phyloP scores from a whole-genome alignment of 176 grass and related monocot genomes.

The Oryza officinalis region DNA sequence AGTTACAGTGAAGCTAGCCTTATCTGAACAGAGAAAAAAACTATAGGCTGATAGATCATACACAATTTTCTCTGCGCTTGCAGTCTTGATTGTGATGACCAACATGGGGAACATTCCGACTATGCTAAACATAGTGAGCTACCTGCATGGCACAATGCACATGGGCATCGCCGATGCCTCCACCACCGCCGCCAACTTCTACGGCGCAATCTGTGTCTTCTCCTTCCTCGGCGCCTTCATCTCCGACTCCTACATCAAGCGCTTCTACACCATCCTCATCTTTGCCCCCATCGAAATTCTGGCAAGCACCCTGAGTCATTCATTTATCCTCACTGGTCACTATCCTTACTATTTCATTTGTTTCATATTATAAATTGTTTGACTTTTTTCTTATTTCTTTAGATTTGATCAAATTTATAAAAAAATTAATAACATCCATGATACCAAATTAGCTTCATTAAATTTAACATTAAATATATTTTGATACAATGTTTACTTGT shows the following conservation, averaged over 20 bases:
- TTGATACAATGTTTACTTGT: no score
- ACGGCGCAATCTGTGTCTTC: slow-evolving; percentile 45
- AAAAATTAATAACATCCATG: no score
- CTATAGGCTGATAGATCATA: background rate
- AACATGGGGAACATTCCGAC: slow-evolving; percentile 48
- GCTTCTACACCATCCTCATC: slow-evolving; percentile 63
- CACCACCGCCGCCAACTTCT: slow-evolving; percentile 48
- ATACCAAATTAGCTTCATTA: no score
- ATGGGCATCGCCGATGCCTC: slow-evolving; percentile 50
- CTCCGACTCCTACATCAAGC: slow-evolving; percentile 67
- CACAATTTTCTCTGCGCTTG: background rate
- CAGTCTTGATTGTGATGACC: slow-evolving; percentile 48
- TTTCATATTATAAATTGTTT: no score
- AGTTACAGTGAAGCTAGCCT: no score
- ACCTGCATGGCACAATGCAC: slow-evolving; percentile 70
- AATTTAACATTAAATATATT: no score
- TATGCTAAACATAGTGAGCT: slow-evolving; percentile 56
- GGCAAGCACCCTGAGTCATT: slow-evolving; percentile 18
- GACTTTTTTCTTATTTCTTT: no score
- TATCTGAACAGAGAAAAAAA: no score
- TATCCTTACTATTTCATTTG: no score
- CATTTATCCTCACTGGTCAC: background rate
- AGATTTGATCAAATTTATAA: no score
- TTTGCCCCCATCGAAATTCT: slow-evolving; percentile 54
- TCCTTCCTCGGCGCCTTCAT: slow-evolving; percentile 66